These are phyloP conservation scores for Microstegium vimineum DNA, from an alignment of 176 grass and related monocot genomes.

Conservation along the genomic window DNA sequence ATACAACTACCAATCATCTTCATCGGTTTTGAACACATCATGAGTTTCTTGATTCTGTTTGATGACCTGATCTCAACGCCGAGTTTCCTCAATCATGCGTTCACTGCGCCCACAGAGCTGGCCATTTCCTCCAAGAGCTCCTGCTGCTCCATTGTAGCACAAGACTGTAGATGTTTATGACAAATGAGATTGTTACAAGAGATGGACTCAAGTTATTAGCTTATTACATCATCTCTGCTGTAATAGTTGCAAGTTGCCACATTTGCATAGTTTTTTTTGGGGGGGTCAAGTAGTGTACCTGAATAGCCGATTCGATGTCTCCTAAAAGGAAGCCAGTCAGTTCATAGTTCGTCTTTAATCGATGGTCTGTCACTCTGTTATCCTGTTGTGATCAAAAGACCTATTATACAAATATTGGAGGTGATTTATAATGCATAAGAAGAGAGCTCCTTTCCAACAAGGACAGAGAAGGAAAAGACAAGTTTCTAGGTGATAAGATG, in stretches of 20 bases:
- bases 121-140: slow-evolving; percentile 92
- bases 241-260: background rate
- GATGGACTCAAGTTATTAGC: background rate
- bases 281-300: slow-evolving; percentile 48
- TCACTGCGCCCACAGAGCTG: slow-evolving; percentile 29
- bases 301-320: slow-evolving; percentile 74
- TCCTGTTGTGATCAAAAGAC: slow-evolving; percentile 61
- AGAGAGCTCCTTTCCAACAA: background rate
- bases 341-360: slow-evolving; percentile 89
- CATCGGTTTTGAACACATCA: background rate
- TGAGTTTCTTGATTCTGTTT: background rate
- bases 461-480: background rate
- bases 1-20: slow-evolving; percentile 6
- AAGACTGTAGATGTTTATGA: slow-evolving; percentile 43
- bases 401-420: background rate
- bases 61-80: background rate
- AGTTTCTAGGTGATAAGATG: background rate
- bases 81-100: background rate
- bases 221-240: background rate
- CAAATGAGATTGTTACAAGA: background rate
- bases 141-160: slow-evolving; percentile 75
- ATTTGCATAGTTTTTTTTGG: slow-evolving; percentile 11
- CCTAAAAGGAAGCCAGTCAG: slow-evolving; percentile 78
- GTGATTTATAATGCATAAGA: background rate
- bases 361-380: slow-evolving; percentile 87